These are phyloP conservation scores for Xylaria nigripes DNA, from an alignment of 495 filamentous ascomycete genomes.

Conservation along the genomic window DNA sequence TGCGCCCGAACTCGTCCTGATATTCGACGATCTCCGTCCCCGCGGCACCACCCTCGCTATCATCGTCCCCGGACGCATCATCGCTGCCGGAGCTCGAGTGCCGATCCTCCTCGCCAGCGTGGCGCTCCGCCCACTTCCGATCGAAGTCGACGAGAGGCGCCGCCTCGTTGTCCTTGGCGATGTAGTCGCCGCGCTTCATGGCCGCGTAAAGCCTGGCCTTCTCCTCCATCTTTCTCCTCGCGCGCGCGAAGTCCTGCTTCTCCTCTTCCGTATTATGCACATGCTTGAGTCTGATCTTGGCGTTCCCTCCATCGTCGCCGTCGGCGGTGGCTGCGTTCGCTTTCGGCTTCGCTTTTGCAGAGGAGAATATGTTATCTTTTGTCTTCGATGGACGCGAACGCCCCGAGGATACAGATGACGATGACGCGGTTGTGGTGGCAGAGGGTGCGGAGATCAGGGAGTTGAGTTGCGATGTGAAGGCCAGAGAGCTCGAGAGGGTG, in stretches of 20 bases:
- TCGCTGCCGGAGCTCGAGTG: slow-evolving; percentile 36
- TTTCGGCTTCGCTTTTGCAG: slow-evolving; percentile 59
- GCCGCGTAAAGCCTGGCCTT: slow-evolving; percentile 78
- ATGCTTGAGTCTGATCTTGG: slow-evolving; percentile 35
- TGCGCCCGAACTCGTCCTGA: slow-evolving; percentile 83
- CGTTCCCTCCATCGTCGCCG: slow-evolving; percentile 27
- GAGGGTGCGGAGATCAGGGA: slow-evolving; percentile 55
- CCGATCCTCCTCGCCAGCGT: slow-evolving; percentile 29
- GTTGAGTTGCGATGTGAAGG: slow-evolving; percentile 70
- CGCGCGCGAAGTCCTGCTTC: slow-evolving; percentile 43
- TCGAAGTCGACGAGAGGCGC: slow-evolving; percentile 82
- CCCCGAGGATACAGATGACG: slow-evolving; percentile 39
- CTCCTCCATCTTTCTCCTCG: slow-evolving; percentile 71
- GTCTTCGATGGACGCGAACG: slow-evolving; percentile 59
- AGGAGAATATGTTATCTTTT: slow-evolving; percentile 61
- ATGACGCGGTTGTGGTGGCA: slow-evolving; percentile 25
- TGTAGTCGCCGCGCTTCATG: slow-evolving; percentile 68
- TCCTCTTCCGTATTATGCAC: slow-evolving; percentile 39
- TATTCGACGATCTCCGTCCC: slow-evolving; percentile 63
- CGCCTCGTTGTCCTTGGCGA: slow-evolving; percentile 45
- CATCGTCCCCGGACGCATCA: slow-evolving; percentile 27
- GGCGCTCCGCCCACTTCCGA: slow-evolving; percentile 75
- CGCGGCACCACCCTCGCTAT: slow-evolving; percentile 33
- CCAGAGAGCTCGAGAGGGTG: slow-evolving; percentile 62
- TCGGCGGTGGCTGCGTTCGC: slow-evolving; percentile 33